A percentile compares a stretch with the other conserved stretches of the same genome.
These are phyloP conservation scores for Suhomyces choctaworum DNA, from an alignment of 1,139 yeast species.

Conservation along the genomic window DNA sequence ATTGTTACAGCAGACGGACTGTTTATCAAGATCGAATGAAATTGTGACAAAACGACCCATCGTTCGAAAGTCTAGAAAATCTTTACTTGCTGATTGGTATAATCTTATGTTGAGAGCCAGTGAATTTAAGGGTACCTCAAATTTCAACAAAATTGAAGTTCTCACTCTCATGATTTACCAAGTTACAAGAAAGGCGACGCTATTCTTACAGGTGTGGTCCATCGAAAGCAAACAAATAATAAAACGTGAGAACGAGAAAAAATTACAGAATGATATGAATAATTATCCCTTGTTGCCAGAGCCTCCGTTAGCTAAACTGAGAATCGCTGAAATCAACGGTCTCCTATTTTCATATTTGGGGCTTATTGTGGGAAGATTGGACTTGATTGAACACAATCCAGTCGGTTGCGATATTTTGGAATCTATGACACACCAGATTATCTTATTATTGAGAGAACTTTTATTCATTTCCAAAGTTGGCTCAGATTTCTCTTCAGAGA, in stretches of 20 bases:
- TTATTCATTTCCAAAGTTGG: conserved; percentile 62
- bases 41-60: conserved; percentile 70
- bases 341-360: conserved; percentile 72
- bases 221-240: conserved; percentile 50
- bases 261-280: conserved; percentile 40
- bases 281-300: conserved; percentile 44
- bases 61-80: conserved; percentile 73
- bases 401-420: conserved; percentile 69
- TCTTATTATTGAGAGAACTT: conserved; percentile 61
- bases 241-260: conserved; percentile 38
- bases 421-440: conserved; percentile 65
- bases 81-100: conserved; percentile 87
- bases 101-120: conserved; percentile 84
- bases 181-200: conserved; percentile 69
- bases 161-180: conserved; percentile 73
- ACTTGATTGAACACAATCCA: conserved; percentile 70
- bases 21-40: conserved; percentile 80
- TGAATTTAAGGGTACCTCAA: conserved; percentile 73
- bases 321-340: conserved; percentile 75
- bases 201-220: conserved; percentile 76
- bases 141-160: conserved; percentile 63
- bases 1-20: conserved; percentile 73
- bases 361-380: conserved; percentile 68
- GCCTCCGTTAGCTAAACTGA: conserved; percentile 69
- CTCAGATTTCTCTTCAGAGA: conserved; percentile 41